These are phyloP conservation scores for Aspergillus thermomutatus DNA, from an alignment of 2,329 filamentous ascomycete species.

Conservation along the genomic window DNA sequence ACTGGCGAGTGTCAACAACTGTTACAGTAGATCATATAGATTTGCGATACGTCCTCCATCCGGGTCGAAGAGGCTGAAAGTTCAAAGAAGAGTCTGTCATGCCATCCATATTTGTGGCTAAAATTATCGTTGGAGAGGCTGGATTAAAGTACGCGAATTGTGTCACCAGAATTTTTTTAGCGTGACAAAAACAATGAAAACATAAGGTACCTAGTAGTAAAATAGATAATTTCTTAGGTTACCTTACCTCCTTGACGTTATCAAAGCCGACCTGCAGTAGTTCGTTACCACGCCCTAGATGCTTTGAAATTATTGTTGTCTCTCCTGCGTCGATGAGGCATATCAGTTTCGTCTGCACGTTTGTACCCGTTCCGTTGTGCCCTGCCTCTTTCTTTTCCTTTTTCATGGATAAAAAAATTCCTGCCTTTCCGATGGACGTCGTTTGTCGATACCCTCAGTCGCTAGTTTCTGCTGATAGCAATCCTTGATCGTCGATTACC, in stretches of 20 bases:
- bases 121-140: not conserved
- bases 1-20: not conserved
- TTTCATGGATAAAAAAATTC: not conserved
- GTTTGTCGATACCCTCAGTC: not conserved
- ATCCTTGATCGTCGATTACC: not conserved
- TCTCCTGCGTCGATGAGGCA: constrained; percentile 1
- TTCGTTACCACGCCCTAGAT: constrained; percentile 7
- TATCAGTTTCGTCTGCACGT: constrained; percentile 9
- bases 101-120: not conserved
- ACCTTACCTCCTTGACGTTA: not conserved
- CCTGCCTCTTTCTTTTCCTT: not conserved
- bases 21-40: too few relatives aligned
- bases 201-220: too few relatives aligned
- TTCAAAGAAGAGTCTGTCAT: not conserved
- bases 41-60: too few relatives aligned
- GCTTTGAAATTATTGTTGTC: not conserved
- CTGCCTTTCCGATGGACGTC: not conserved
- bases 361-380: constrained; percentile 5
- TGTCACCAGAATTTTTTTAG: not conserved
- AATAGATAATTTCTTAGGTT: not conserved
- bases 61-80: not conserved
- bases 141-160: not conserved
- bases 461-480: not conserved
- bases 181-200: not conserved
- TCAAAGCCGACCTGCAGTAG: constrained; percentile 16